Evolutionary conservation across 2,329 filamentous ascomycete genomes (phyloP), one percentile per base, ranked within the genome.

Genomic region (Ciborinia camelliae): DNA sequence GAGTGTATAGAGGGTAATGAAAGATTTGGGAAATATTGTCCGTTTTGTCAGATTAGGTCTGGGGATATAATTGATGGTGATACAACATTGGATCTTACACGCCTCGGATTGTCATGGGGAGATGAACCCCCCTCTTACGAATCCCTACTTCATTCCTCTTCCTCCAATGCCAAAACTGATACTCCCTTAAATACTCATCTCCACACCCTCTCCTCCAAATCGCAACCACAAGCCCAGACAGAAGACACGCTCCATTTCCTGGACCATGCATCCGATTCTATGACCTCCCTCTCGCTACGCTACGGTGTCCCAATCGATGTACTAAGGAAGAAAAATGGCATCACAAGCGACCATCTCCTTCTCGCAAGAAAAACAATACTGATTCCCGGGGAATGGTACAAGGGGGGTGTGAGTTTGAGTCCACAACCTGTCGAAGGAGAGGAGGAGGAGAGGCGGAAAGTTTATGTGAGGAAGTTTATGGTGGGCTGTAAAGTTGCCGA

Each of bases 161-260:
- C 66, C 32, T 48, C 43, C 9, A 20, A n/a, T 3, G 1, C 20
- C n/a, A n/a, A 47, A 30, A 6, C 39, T 18, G 32, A 18, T 37
- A 23, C 23, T 12, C 12, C 37, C n/a, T 20, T 18, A 9, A 10
- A 39, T 67, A 72, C 54, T 75, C 78, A 57, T 23, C 4, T 15
- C 32, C 43, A 28, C 14, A 4, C n/a, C 79, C 79, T n/a, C 77
- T 77, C 43, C 81, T 81, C 62, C 72, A 74, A 28, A 68, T 41
- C 30, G n/a, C 32, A 50, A 39, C 28, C 54, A 66, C 39, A 64
- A 23, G 61, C 55, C 1, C 48, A 62, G 35, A 63, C 80, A n/a
- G 81, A 85, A 65, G 89, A 92, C 75, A 86, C 86, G 3, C 78
- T 93, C 18, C 91, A 95, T 75, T 92, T 92, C 76, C 79, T 95